phyloP scores from a whole-genome alignment of 73 alveolate species.

The Blepharisma stoltei region DNA sequence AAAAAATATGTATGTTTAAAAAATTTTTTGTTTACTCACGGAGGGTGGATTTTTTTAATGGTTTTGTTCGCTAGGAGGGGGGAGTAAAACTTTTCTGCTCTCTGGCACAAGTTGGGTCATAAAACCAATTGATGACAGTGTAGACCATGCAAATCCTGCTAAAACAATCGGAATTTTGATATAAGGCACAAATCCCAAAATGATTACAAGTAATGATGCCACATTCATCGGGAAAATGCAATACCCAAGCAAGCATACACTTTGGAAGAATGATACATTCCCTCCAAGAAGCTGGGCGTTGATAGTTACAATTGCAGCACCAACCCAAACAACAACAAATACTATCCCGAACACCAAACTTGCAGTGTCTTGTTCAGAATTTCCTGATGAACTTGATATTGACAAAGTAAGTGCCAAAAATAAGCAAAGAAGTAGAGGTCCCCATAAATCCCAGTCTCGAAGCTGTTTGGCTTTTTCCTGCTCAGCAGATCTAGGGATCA shows the following conservation, averaged over 20 bases:
- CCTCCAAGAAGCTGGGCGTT: slow-evolving; percentile 94
- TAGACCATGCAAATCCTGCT: slow-evolving; percentile 70
- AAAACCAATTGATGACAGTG: slow-evolving; percentile 80
- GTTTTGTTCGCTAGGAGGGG: too few species aligned
- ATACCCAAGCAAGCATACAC: slow-evolving; percentile 95
- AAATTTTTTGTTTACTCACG: too few species aligned
- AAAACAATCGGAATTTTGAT: slow-evolving; percentile 44
- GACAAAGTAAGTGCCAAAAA: slow-evolving; percentile 59
- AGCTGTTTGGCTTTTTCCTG: slow-evolving; percentile 77
- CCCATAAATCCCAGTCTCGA: slow-evolving; percentile 99
- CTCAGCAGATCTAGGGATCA: slow-evolving; percentile 54
- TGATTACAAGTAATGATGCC: slow-evolving; percentile 62
- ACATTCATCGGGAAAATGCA: slow-evolving; percentile 93
- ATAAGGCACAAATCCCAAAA: slow-evolving; percentile 33
- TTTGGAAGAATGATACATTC: slow-evolving; percentile 81
- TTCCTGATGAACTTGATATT: slow-evolving; percentile 1
- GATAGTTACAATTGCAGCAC: slow-evolving; percentile 86
- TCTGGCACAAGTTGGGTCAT: slow-evolving; percentile 81
- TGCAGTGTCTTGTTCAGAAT: slow-evolving; percentile 19
- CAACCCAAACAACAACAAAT: slow-evolving; percentile 94
- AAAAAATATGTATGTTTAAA: too few species aligned
- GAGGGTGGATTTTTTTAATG: too few species aligned
- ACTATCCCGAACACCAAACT: slow-evolving; percentile 75
- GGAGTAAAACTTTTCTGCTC: slow-evolving; percentile 80
- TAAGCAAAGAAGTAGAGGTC: slow-evolving; percentile 90